Conservation (phyloP, 306 rosid genomes). For the Acacia confusa region DNA sequence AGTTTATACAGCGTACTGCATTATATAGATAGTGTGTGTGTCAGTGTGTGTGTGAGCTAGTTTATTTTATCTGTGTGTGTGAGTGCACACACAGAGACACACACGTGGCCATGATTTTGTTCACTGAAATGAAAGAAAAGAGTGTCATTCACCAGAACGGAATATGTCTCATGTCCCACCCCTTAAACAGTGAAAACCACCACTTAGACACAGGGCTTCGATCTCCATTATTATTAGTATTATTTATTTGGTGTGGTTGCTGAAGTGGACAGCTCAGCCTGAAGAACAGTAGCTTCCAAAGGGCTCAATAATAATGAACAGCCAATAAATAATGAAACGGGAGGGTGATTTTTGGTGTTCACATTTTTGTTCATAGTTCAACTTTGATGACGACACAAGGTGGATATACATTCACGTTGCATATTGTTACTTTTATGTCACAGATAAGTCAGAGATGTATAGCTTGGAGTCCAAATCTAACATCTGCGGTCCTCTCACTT, state of each 20-base stretch:
- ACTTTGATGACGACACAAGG: neutral
- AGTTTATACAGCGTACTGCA: neutral
- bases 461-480: no score
- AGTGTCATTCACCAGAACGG: neutral
- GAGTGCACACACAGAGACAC: neutral
- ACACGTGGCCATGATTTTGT: neutral
- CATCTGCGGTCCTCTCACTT: no score
- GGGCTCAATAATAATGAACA: neutral
- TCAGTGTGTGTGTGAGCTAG: neutral
- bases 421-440: no score
- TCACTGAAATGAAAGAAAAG: neutral
- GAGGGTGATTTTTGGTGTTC: neutral
- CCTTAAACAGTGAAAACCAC: neutral
- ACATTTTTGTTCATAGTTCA: neutral
- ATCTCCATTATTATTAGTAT: neutral
- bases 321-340: neutral
- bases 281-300: slow-evolving; percentile 9
- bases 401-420: slow-evolving; percentile 44
- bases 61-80: neutral
- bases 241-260: neutral
- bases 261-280: slow-evolving; percentile 1
- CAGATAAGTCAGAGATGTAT: no score
- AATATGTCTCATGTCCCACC: neutral
- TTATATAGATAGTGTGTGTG: neutral
- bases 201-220: neutral